phyloP scores from a whole-genome alignment of 2,329 filamentous ascomycete species.

The Sporothrix euskadiensis region DNA sequence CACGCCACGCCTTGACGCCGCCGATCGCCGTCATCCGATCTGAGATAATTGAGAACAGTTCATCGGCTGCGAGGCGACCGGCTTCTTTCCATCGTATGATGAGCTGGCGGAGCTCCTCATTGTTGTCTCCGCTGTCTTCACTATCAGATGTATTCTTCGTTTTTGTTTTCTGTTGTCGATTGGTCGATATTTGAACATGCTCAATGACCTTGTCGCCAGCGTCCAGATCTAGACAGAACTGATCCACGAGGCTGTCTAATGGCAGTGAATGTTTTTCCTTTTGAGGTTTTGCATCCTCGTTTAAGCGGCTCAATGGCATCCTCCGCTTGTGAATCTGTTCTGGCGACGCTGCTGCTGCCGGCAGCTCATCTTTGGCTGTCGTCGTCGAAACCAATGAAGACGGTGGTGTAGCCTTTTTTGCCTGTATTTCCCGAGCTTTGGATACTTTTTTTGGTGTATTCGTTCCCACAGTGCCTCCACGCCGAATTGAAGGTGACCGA shows the following conservation, averaged over 20 bases:
- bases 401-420: neutral
- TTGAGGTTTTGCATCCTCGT: conserved; percentile 37
- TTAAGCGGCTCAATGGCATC: conserved; percentile 54
- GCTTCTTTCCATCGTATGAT: conserved; percentile 62
- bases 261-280: conserved; percentile 25
- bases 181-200: neutral
- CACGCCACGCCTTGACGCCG: conserved; percentile 38
- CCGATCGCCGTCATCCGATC: conserved; percentile 47
- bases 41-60: conserved; percentile 61
- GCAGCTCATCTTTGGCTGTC: neutral
- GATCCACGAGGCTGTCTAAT: conserved; percentile 23
- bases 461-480: neutral
- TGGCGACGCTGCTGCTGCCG: neutral
- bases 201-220: conserved; percentile 20
- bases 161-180: neutral
- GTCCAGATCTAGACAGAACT: conserved; percentile 28
- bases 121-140: conserved; percentile 36
- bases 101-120: conserved; percentile 58
- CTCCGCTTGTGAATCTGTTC: conserved; percentile 40
- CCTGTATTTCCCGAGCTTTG: neutral
- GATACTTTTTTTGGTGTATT: neutral
- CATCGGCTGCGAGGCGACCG: conserved; percentile 65
- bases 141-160: neutral
- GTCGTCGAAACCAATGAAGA: neutral
- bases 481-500: conserved; percentile 57